Percentiles rank a stretch among this genome's conserved stretches.
phyloP scores from a whole-genome alignment of 1,139 yeast species.

The Meyerozyma elateridarum region DNA sequence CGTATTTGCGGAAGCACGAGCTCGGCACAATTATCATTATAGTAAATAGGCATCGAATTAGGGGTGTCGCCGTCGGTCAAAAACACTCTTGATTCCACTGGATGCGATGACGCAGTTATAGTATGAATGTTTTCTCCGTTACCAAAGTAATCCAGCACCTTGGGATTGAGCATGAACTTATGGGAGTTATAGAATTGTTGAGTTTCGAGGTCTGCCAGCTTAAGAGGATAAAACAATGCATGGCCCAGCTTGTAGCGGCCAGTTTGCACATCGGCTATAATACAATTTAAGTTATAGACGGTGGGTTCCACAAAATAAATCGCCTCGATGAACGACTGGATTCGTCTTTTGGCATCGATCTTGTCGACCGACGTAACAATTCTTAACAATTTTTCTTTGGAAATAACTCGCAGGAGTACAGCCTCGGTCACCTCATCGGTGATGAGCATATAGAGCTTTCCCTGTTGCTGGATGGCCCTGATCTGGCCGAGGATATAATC shows the following conservation, averaged over 20 bases:
- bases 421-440: slow-evolving; percentile 36
- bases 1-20: slow-evolving; percentile 56
- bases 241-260: slow-evolving; percentile 35
- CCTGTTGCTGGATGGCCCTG: slow-evolving; percentile 29
- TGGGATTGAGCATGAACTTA: slow-evolving; percentile 29
- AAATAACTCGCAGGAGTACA: slow-evolving; percentile 29
- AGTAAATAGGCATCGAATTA: slow-evolving; percentile 71
- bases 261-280: slow-evolving; percentile 38
- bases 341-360: slow-evolving; percentile 32
- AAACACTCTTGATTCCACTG: slow-evolving; percentile 38
- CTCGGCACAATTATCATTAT: slow-evolving; percentile 61
- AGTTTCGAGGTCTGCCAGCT: slow-evolving; percentile 21
- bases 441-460: slow-evolving; percentile 34
- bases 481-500: slow-evolving; percentile 33
- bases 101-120: slow-evolving; percentile 26
- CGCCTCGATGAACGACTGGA: slow-evolving; percentile 37
- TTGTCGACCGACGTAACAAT: slow-evolving; percentile 40
- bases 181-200: slow-evolving; percentile 22
- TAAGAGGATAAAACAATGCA: slow-evolving; percentile 33
- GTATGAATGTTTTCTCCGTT: slow-evolving; percentile 25
- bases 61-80: slow-evolving; percentile 33
- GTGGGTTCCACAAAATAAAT: slow-evolving; percentile 38
- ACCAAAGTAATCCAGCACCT: slow-evolving; percentile 28
- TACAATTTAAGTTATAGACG: slow-evolving; percentile 36
- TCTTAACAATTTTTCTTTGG: slow-evolving; percentile 35